Percentiles rank a stretch among this genome's conserved stretches.
phyloP scores from a whole-genome alignment of 176 grass and related monocot species.

The Leersia perrieri region DNA sequence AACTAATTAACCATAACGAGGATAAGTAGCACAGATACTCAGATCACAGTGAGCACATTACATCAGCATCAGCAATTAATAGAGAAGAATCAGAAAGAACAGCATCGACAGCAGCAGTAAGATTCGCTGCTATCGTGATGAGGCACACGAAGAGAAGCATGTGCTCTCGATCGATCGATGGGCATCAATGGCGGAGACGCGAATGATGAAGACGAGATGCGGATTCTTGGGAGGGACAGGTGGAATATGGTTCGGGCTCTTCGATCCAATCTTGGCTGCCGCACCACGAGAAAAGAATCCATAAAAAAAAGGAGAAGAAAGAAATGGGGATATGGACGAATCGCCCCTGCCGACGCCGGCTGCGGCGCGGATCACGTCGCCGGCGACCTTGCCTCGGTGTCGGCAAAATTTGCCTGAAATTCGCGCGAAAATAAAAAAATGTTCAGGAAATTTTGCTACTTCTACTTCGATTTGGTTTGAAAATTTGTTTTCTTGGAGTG shows the following conservation, averaged over 20 bases:
- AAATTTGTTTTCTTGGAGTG: background rate
- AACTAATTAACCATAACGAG: background rate
- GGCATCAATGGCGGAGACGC: conserved; percentile 7
- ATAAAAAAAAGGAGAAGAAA: background rate
- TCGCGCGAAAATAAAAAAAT: background rate
- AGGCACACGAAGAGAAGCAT: background rate
- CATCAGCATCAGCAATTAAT: background rate
- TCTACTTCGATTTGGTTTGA: no score
- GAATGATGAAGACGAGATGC: background rate
- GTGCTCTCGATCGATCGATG: background rate
- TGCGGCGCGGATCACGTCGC: no score
- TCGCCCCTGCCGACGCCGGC: background rate
- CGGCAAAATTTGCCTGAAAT: background rate
- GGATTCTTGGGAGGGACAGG: background rate
- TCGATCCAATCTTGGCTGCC: background rate
- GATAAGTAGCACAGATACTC: no score
- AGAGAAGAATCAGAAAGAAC: background rate
- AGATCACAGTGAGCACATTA: background rate
- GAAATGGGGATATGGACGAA: background rate
- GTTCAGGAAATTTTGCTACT: background rate
- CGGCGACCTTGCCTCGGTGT: no score
- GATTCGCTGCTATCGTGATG: background rate
- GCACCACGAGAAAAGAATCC: background rate
- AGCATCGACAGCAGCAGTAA: background rate
- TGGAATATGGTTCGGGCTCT: background rate